Conservation (phyloP, 257 asterid genomes). For the Leptodermis oblonga region DNA sequence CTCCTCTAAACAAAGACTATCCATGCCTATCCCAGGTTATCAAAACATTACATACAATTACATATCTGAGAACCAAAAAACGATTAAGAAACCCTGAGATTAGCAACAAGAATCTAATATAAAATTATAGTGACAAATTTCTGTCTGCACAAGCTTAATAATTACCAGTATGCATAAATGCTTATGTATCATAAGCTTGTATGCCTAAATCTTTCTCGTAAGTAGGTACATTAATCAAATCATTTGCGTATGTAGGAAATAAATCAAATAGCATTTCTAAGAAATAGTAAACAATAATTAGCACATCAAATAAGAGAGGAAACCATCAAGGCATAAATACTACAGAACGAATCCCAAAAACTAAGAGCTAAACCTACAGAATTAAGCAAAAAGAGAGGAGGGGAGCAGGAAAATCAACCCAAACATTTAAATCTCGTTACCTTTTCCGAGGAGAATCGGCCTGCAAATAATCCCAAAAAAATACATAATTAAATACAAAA, state of each 20-base stretch:
- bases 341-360: background rate
- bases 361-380: background rate
- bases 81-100: background rate
- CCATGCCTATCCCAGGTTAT: background rate
- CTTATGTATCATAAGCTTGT: background rate
- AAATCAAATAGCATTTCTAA: background rate
- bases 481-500: background rate
- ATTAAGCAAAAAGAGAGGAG: background rate
- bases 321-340: background rate
- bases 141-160: background rate
- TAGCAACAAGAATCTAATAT: background rate
- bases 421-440: slow-evolving; percentile 22
- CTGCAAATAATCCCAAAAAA: slow-evolving; percentile 35
- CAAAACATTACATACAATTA: background rate
- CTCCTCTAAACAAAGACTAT: background rate
- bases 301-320: background rate
- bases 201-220: background rate
- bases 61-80: background rate
- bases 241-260: too few relatives aligned
- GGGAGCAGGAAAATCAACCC: background rate
- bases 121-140: background rate
- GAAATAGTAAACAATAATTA: background rate
- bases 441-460: slow-evolving; percentile 81
- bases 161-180: background rate
- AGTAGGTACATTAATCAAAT: background rate